Evolutionary conservation across 2,329 filamentous ascomycete genomes (phyloP), one percentile per base, ranked within the genome.

Genomic region (Pseudocercospora macadamiae): DNA sequence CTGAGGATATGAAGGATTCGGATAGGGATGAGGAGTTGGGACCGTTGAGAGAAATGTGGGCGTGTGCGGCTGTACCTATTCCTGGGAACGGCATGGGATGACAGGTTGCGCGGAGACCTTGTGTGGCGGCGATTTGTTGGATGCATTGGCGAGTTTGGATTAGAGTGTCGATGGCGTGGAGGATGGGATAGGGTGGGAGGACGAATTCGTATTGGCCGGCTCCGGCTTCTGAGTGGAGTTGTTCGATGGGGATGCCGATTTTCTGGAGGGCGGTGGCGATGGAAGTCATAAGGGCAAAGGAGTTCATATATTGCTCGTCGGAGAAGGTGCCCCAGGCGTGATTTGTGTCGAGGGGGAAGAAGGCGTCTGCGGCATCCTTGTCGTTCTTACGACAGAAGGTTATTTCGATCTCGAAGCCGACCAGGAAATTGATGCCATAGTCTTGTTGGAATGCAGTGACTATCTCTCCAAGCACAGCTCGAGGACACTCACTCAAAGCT

Each of bases 361-460:
- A 79, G 10, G 32, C 12, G 28, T 64, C 54, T 23, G 34, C 32
- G 26, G 42, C 39, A 14, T 19, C 53, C 23, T n/a, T 18, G 6
- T 36, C 42, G 16, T 57, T 57, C 26, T 45, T 54, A 2, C 42
- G 36, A 23, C 93, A 77, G 63, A 96, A 86, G 1, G 90, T 81
- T 8, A 95, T 84, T 73, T 96, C 91, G 37, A 96, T 85, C 73
- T 96, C 91, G 64, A 95, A 96, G 0, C 91, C 91, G 14, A 91
- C 74, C 0, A 87, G 78, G 48, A 92, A 85, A 2, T 79, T 74
- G 2, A 91, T 77, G 1, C 80, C 78, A 34, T 80, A 74, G 4
- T 83, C 77, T 1, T 74, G 66, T 9, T 80, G 75, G 0, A 89
- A 82, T 4, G 76, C 74, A 0, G 81, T 76, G 1, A 88, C 69